Evolutionary conservation across 768 basidiomycete genomes (phyloP).

Genomic region (Mycena chlorophos): DNA sequence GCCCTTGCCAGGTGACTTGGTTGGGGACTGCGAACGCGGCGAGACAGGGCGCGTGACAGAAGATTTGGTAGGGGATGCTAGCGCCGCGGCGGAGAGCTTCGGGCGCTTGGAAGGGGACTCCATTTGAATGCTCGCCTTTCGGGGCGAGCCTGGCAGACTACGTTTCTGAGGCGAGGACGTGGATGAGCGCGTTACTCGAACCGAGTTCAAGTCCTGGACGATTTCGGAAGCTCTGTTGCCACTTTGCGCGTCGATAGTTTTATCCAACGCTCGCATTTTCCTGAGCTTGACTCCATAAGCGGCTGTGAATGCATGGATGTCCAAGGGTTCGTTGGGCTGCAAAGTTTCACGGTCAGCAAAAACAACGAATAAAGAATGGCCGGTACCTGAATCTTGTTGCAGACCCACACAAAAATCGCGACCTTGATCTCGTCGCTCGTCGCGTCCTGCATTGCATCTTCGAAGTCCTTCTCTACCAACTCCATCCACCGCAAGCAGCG

Average conservation of each 20-base stretch:
- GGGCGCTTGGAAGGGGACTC: conserved; percentile 21
- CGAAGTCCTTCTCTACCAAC: conserved; percentile 34
- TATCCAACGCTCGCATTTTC: conserved; percentile 3
- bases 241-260: conserved; percentile 2
- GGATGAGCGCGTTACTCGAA: conserved; percentile 36
- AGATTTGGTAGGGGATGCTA: conserved; percentile 11
- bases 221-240: conserved; percentile 4
- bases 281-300: neutral
- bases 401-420: conserved; percentile 50
- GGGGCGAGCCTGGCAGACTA: conserved; percentile 41
- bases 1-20: conserved; percentile 18
- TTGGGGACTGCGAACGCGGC: conserved; percentile 3
- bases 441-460: conserved; percentile 25
- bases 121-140: conserved; percentile 29
- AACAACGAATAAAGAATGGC: neutral
- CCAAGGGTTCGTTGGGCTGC: conserved; percentile 9
- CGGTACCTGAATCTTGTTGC: conserved; percentile 39
- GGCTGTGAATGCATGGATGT: conserved; percentile 19
- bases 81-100: conserved; percentile 12
- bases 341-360: neutral
- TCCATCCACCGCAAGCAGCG: conserved; percentile 34
- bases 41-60: conserved; percentile 3
- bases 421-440: conserved; percentile 33
- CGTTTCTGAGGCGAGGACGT: conserved; percentile 39
- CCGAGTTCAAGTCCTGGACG: conserved; percentile 18